Base-by-base conservation (phyloP, 2,329 filamentous ascomycete genomes). In the Aphanocladium album region DNA sequence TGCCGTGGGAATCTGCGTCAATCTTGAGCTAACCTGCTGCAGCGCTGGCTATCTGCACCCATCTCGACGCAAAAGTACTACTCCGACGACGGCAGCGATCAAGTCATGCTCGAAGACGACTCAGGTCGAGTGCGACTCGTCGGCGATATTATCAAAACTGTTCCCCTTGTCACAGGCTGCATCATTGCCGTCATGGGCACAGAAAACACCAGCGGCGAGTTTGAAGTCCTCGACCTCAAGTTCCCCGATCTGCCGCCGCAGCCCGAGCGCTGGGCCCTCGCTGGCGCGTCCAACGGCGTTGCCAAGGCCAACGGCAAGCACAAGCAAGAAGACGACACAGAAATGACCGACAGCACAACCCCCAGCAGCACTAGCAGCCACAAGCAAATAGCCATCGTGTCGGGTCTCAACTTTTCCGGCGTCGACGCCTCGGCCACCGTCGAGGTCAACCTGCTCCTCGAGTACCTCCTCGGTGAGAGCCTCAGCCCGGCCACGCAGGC, bases 151-250 rank as follows among this genome's bases (percentile, higher is more conserved):
- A 77, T 99, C 52, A 79, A 82, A 64, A 81, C 83, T 1, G 81
- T 89, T 25, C 80, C 91, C 62, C 82, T 98, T 8, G 93, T 96
- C 2, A 99, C 95, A 0, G 95, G 95, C 27, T 96, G 91, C 68
- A 92, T 99, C 68, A 83, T 98, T 46, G 93, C 92, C n/a, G 92
- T 93, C 3, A 85, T 99, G 78, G 95, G 95, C 39, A 96, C 92
- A 0, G 95, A 99, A 72, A 97, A 96, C 68, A 81, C 85, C 57
- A 89, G 93, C 74, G 95, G 95, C 64, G 91, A 96, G 67, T 92
- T 99, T 63, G 92, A 98, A 68, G 89, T 96, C 7, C 82, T 98
- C 45, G 93, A 96, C 73, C 81, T 96, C 66, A 91, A 93, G 70
- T 87, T 96, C 47, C 90, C 95, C 7, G 92, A 97, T 71, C 77